Evolutionary conservation across 169 alveolate genomes (phyloP).

Genomic region (Eimeria maxima): DNA sequence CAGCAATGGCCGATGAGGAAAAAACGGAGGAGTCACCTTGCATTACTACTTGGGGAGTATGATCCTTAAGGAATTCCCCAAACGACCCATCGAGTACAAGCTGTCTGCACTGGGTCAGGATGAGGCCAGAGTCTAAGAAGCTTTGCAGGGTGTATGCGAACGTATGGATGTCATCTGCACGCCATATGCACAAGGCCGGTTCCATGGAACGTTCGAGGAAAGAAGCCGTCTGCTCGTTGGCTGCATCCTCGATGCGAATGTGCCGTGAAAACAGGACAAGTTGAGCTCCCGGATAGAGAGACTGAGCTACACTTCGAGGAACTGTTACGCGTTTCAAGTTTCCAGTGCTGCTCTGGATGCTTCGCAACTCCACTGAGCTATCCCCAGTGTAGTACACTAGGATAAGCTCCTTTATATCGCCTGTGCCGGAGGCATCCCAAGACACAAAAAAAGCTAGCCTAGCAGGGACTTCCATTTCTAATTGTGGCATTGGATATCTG

Average conservation of each 20-base stretch:
- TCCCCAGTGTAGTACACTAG: constrained; percentile 44
- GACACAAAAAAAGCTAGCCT: constrained; percentile 45
- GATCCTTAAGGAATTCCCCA: background rate
- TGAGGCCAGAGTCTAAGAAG: constrained; percentile 45
- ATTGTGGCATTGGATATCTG: background rate
- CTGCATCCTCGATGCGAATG: constrained; percentile 38
- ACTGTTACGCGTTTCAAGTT: constrained; percentile 52
- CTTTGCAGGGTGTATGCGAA: constrained; percentile 1
- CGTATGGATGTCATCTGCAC: background rate
- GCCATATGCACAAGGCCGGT: constrained; percentile 66
- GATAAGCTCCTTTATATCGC: constrained; percentile 25
- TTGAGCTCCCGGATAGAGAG: constrained; percentile 39
- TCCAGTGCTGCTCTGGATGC: background rate
- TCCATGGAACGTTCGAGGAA: constrained; percentile 31
- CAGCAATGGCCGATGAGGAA: constrained; percentile 28
- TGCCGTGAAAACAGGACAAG: constrained; percentile 49
- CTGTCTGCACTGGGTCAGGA: constrained; percentile 32
- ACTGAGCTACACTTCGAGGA: background rate
- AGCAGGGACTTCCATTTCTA: background rate
- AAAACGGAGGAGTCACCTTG: constrained; percentile 1
- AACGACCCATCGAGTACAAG: constrained; percentile 19
- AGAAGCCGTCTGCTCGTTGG: constrained; percentile 48
- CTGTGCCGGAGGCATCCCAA: constrained; percentile 70
- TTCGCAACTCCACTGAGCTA: constrained; percentile 40
- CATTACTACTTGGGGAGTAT: background rate